A percentile compares a stretch with the other conserved stretches of the same genome.
phyloP scores from a whole-genome alignment of 371 early-diverging fungal species.

The Rhizomucor pusillus region DNA sequence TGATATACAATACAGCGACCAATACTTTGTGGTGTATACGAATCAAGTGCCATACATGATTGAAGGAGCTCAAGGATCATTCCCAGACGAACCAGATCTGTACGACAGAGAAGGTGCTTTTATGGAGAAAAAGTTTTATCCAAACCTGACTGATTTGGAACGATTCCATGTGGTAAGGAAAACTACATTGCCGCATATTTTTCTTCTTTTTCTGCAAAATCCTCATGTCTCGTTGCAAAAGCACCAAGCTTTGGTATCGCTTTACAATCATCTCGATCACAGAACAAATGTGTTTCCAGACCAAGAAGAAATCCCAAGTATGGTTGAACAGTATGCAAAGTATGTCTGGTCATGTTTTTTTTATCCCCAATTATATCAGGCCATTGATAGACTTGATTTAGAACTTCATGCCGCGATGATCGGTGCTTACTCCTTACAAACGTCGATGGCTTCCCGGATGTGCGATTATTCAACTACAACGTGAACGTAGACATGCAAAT shows the following conservation, averaged over 20 bases:
- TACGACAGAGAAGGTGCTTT: constrained; percentile 19
- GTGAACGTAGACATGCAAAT: constrained; percentile 46
- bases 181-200: too few relatives aligned
- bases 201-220: neutral
- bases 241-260: constrained; percentile 39
- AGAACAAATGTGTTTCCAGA: constrained; percentile 31
- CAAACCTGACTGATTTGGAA: constrained; percentile 12
- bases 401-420: constrained; percentile 53
- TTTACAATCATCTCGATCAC: constrained; percentile 34
- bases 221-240: too few relatives aligned
- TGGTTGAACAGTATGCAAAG: constrained; percentile 38
- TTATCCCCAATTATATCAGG: too few relatives aligned
- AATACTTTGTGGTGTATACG: constrained; percentile 57
- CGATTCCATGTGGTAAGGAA: constrained; percentile 35
- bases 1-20: constrained; percentile 54
- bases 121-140: constrained; percentile 25
- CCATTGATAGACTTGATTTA: neutral
- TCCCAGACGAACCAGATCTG: constrained; percentile 10
- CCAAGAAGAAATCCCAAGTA: constrained; percentile 35
- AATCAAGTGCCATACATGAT: constrained; percentile 61
- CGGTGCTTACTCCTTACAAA: constrained; percentile 61
- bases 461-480: constrained; percentile 47
- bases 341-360: too few relatives aligned
- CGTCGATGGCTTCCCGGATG: constrained; percentile 47
- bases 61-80: constrained; percentile 23